These are phyloP conservation scores for Diaporthe nobilis DNA, from an alignment of 2,329 filamentous ascomycete species.

Conservation along the genomic window DNA sequence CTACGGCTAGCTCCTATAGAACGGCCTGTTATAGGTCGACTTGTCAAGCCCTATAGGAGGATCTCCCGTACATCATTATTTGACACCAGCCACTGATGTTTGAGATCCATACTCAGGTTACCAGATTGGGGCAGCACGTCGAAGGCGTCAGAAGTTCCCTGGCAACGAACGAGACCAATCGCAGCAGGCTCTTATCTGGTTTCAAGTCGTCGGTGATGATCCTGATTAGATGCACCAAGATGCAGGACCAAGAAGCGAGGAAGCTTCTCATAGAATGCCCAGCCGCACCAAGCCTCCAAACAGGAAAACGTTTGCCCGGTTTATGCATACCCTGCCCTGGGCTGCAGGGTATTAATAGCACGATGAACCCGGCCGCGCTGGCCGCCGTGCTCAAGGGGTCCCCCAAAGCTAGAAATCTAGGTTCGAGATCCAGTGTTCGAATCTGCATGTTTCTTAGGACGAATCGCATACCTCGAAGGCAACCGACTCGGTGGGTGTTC, in stretches of 20 bases:
- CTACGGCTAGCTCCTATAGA: neutral
- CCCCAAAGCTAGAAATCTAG: neutral
- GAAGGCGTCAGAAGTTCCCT: conserved; percentile 3
- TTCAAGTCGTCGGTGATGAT: neutral
- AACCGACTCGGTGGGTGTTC: conserved; percentile 1
- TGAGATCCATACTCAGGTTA: neutral
- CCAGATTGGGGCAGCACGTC: neutral
- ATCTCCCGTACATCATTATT: neutral
- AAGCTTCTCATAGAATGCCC: neutral
- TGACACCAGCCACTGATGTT: conserved; percentile 9
- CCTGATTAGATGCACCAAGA: neutral
- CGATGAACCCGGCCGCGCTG: neutral
- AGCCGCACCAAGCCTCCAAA: neutral
- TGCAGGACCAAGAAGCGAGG: neutral
- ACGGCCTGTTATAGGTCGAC: neutral
- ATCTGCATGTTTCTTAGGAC: conserved; percentile 16
- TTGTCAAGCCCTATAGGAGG: conserved; percentile 11
- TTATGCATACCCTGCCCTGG: conserved; percentile 4
- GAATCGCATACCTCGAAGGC: neutral
- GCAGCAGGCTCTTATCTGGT: neutral
- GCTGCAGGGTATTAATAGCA: conserved; percentile 18
- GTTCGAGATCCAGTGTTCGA: neutral
- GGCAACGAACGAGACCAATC: conserved; percentile 2
- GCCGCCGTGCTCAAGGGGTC: too few species aligned
- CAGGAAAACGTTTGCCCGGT: conserved; percentile 12